Evolutionary conservation across 2,329 filamentous ascomycete genomes (phyloP), one percentile per base, ranked within the genome.

Genomic region (Ophiostoma sp.): DNA sequence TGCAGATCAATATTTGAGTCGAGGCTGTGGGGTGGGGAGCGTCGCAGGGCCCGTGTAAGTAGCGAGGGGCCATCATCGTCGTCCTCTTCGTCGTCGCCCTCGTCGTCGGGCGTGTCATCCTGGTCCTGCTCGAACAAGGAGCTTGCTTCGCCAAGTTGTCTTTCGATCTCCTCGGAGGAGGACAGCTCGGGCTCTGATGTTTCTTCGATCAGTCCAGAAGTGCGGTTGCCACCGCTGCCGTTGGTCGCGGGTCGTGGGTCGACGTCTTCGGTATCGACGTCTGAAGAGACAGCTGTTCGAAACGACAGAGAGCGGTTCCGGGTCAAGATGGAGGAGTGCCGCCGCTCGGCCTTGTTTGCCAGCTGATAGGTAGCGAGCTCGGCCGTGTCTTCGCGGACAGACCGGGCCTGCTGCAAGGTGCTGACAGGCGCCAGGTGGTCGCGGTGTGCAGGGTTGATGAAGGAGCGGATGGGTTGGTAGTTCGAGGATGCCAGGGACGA

Each of bases 291-390:
- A 7, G 66, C 70, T 42, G 73, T 70, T 42, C 75, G 76, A 18
- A 76, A 75, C 2, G 77, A 77, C 52, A 74, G 75, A 18, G 79
- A 78, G 63, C 76, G 77, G 67, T 76, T 76, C 64, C 76, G 78
- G 45, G 73, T 73, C 62, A 86, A 77, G 69, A 86, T 83, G 9
- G 80, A 79, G 4, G 81, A 78, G 70, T 76, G 80, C 60, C 77
- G 79, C 44, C 76, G 76, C 69, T 79, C 76, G 69, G 82, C 79
- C 73, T 84, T 83, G 73, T 90, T 87, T 52, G 89, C 89, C 41
- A 97, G 84, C 65, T 92, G 88, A 76, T 93, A 92, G 18, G 87
- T 92, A 60, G 93, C 93, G 68, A 97, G 83, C 78, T 96, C 92
- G 66, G 92, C 91, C 2, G 93, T 96, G 75, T 95, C 89, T 78